phyloP scores from a whole-genome alignment of 169 alveolate species.

The Cryptosporidium tyzzeri region DNA sequence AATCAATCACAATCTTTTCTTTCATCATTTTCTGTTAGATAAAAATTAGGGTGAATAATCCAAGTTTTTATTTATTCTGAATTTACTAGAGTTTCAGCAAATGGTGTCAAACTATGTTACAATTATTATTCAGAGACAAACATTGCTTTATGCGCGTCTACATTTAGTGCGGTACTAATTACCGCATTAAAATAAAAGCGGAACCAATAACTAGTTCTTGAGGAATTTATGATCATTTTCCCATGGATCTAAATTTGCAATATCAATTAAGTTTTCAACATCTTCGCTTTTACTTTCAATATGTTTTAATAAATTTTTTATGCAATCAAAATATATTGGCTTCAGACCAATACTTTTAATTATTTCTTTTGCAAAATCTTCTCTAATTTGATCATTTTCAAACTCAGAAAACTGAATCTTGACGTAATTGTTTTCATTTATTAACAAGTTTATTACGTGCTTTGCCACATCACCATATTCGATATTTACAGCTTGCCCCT shows the following conservation, averaged over 20 bases:
- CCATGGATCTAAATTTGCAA: conserved; percentile 72
- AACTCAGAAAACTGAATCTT: conserved; percentile 21
- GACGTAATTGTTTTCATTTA: conserved; percentile 5
- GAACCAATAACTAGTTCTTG: neutral
- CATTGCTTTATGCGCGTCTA: conserved; percentile 65
- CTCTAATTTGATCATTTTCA: conserved; percentile 17
- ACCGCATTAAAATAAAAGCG: conserved; percentile 1
- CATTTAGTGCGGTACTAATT: conserved; percentile 12
- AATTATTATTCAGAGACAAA: conserved; percentile 55
- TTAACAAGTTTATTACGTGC: neutral
- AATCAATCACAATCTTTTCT: conserved; percentile 94
- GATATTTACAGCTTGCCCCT: neutral
- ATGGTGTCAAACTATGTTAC: conserved; percentile 1
- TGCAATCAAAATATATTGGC: conserved; percentile 31
- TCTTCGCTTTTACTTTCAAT: neutral
- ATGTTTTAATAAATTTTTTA: conserved; percentile 14
- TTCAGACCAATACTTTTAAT: conserved; percentile 34
- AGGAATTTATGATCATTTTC: neutral
- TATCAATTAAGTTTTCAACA: conserved; percentile 1
- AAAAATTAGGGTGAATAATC: neutral
- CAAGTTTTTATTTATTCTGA: conserved; percentile 4
- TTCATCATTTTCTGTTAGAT: conserved; percentile 80
- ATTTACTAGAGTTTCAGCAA: neutral
- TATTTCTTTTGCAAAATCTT: conserved; percentile 22
- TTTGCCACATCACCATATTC: neutral